Percentiles rank a stretch among this genome's conserved stretches.
Evolutionary conservation across 768 basidiomycete species (phyloP).

Genomic region (Podaxis rugospora): DNA sequence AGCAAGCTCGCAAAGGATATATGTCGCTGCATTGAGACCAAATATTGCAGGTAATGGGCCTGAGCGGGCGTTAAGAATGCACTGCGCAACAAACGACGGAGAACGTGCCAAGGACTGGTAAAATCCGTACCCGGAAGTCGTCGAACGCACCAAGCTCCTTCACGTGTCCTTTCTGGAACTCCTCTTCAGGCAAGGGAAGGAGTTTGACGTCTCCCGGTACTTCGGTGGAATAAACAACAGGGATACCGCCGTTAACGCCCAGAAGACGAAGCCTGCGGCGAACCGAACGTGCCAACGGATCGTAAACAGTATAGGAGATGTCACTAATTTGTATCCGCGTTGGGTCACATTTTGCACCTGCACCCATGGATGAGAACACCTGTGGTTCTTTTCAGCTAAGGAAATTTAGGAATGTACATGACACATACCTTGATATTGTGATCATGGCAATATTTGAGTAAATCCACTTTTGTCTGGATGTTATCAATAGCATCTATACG

Average conservation of each 20-base stretch:
- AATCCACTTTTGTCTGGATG: slow-evolving; percentile 92
- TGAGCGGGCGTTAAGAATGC: slow-evolving; percentile 15
- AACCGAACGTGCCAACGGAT: slow-evolving; percentile 91
- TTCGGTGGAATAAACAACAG: slow-evolving; percentile 95
- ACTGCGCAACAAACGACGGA: not conserved
- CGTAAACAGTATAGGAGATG: slow-evolving; percentile 88
- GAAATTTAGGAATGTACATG: too few species aligned
- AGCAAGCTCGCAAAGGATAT: slow-evolving; percentile 82
- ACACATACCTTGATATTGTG: slow-evolving; percentile 65
- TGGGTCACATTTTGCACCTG: slow-evolving; percentile 91
- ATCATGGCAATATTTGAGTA: slow-evolving; percentile 84
- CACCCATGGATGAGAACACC: slow-evolving; percentile 98
- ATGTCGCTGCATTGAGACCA: slow-evolving; percentile 86
- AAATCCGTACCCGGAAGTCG: slow-evolving; percentile 89
- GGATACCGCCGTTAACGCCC: slow-evolving; percentile 63
- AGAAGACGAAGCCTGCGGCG: slow-evolving; percentile 66
- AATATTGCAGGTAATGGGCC: slow-evolving; percentile 88
- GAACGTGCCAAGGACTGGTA: slow-evolving; percentile 79
- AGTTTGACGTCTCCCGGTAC: slow-evolving; percentile 85
- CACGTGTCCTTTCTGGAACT: slow-evolving; percentile 85
- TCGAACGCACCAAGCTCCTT: slow-evolving; percentile 88
- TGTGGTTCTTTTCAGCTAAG: slow-evolving; percentile 26
- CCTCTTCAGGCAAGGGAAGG: slow-evolving; percentile 86
- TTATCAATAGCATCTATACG: slow-evolving; percentile 91
- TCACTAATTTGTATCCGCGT: slow-evolving; percentile 94